Conservation (phyloP, 257 asterid genomes). For the Solanum pennellii region DNA sequence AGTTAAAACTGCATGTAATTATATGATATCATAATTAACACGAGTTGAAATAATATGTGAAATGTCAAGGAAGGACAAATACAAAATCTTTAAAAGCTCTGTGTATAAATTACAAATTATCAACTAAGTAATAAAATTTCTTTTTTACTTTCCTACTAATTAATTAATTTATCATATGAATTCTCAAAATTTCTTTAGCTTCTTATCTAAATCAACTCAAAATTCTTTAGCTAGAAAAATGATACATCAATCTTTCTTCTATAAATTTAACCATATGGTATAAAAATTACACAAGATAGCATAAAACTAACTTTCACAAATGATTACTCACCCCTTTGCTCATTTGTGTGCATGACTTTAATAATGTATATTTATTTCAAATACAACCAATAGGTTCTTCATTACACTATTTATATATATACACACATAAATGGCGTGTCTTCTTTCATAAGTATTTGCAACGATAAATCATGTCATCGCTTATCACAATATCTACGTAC, state of each 20-base stretch:
- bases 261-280: not conserved
- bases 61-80: no score
- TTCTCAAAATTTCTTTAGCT: not conserved
- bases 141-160: not conserved
- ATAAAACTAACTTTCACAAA: not conserved
- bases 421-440: not conserved
- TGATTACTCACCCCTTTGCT: not conserved
- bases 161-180: no score
- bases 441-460: not conserved
- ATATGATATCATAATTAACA: no score
- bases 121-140: not conserved
- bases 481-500: no score
- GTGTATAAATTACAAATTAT: no score
- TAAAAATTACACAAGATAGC: not conserved
- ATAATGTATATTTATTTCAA: not conserved
- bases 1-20: no score
- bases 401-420: not conserved
- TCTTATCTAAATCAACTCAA: not conserved
- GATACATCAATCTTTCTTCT: not conserved
- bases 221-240: not conserved
- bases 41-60: not conserved
- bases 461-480: not conserved
- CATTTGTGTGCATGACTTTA: not conserved
- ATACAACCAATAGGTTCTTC: not conserved
- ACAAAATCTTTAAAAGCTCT: not conserved